Evolutionary conservation across 352 stramenopile genomes (phyloP).

Genomic region (Globisporangium abappressorium): DNA sequence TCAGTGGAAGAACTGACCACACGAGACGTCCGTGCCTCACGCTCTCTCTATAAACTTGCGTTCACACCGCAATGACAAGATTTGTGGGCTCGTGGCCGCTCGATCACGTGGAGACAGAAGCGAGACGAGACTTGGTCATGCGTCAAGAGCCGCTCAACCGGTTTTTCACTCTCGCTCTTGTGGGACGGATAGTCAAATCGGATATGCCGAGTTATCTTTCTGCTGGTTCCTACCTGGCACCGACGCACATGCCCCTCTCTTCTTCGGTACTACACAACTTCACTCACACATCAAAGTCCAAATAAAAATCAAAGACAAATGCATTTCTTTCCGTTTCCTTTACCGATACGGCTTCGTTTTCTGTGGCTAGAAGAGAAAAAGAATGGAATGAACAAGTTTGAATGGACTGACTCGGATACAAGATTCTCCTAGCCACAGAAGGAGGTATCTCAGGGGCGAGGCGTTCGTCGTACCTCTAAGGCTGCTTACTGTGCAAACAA

Average conservation of each 20-base stretch:
- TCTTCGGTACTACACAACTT: background rate
- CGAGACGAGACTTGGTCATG: background rate
- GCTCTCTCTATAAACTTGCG: background rate
- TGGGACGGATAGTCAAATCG: background rate
- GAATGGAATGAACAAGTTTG: background rate
- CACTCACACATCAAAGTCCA: background rate
- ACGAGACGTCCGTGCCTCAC: background rate
- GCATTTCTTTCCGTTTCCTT: background rate
- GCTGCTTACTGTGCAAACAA: conserved; percentile 40
- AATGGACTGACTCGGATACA: background rate
- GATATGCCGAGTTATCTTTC: background rate
- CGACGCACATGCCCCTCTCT: background rate
- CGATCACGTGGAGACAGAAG: background rate
- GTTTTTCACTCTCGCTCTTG: background rate
- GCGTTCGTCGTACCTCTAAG: background rate
- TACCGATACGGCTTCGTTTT: background rate
- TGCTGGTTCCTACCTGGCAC: background rate
- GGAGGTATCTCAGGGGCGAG: background rate
- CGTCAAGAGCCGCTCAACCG: background rate
- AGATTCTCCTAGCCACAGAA: background rate
- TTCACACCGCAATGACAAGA: background rate
- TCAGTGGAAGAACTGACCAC: conserved; percentile 1
- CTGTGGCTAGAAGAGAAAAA: background rate
- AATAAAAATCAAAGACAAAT: background rate
- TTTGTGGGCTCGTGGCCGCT: background rate